Base-by-base conservation (phyloP, 176 grass and related monocot genomes). In the Oryza meyeriana region DNA sequence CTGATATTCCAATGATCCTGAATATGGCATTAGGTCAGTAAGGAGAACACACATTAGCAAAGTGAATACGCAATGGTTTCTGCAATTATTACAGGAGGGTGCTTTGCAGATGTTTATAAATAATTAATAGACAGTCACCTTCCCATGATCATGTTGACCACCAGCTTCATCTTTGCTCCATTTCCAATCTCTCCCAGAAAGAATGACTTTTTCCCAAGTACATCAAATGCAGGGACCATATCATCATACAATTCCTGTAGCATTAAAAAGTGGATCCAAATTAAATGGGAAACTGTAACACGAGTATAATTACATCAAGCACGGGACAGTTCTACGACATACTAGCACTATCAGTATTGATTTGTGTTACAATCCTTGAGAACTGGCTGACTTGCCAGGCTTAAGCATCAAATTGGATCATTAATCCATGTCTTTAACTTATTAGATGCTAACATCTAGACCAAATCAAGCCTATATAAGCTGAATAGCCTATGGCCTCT, bases 81-180 rank as follows among this genome's bases (percentile, higher is more conserved):
- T 79, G 69, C 28, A 55, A 55, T 50, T 13, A 30, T 25, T 67
- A 45, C 27, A 57, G 10, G 29, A 28, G 27, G 24, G 35, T 28
- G 42, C 29, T 36, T 28, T 75, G 34, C 39, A 30, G 64, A 45
- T 87, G 47, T 66, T 9, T 44, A 40, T n/a, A 66, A 75, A 38
- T 70, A 40, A 32, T n/a, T 59, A 66, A 31, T 70, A 40, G n/a
- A 81, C 50, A 83, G 20, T 84, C 76, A 99, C 91, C 96, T 94
- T 77, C 96, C 96, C 96, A 99, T 95, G 61, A 99, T 83, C 93
- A 99, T 99, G 77, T 99, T 99, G 18, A 95, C 93, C n/a, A 99
- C 96, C 50, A 94, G 89, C 83, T 99, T 95, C 91, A 99, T 94
- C 82, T 93, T 93, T 68, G 96, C 96, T 76, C 96, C 96, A 83